A percentile compares a stretch with the other conserved stretches of the same genome.
Evolutionary conservation across 768 basidiomycete species (phyloP).

Genomic region (Porpolomopsis calyptriformis): DNA sequence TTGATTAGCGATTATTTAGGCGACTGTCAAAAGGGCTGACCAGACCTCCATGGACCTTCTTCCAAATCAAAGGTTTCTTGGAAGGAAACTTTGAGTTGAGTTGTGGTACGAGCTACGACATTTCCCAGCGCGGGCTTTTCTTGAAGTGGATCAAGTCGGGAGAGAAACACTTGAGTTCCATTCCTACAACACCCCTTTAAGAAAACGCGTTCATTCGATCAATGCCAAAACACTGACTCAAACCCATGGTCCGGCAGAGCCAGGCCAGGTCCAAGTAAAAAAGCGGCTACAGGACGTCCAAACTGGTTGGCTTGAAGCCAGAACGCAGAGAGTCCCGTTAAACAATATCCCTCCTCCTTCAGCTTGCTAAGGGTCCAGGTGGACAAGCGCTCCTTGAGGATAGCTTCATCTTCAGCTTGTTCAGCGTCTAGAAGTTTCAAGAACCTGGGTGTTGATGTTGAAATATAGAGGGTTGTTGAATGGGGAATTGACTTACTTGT

Average conservation of each 20-base stretch:
- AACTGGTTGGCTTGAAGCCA: conserved; percentile 58
- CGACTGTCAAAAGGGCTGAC: background rate
- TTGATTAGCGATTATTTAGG: background rate
- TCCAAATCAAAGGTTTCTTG: conserved; percentile 34
- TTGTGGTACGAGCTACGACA: conserved; percentile 37
- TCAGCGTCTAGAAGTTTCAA: conserved; percentile 45
- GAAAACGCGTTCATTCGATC: conserved; percentile 1
- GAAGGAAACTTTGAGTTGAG: conserved; percentile 51
- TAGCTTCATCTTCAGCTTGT: conserved; percentile 51
- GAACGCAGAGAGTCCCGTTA: conserved; percentile 55
- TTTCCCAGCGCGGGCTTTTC: conserved; percentile 46
- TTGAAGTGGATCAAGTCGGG: conserved; percentile 48
- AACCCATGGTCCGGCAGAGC: conserved; percentile 57
- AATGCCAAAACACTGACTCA: conserved; percentile 39
- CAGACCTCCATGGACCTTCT: conserved; percentile 40
- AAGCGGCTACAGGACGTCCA: conserved; percentile 57
- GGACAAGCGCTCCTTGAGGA: conserved; percentile 51
- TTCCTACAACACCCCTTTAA: conserved; percentile 36
- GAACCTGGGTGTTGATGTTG: conserved; percentile 24
- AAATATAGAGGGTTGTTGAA: background rate
- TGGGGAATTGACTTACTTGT: conserved; percentile 29
- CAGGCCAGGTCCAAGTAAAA: conserved; percentile 52
- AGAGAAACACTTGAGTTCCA: conserved; percentile 60
- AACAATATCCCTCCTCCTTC: conserved; percentile 59
- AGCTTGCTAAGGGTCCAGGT: conserved; percentile 56